Base-by-base conservation (phyloP, 2,329 filamentous ascomycete species). In the Claviceps sorghi region DNA sequence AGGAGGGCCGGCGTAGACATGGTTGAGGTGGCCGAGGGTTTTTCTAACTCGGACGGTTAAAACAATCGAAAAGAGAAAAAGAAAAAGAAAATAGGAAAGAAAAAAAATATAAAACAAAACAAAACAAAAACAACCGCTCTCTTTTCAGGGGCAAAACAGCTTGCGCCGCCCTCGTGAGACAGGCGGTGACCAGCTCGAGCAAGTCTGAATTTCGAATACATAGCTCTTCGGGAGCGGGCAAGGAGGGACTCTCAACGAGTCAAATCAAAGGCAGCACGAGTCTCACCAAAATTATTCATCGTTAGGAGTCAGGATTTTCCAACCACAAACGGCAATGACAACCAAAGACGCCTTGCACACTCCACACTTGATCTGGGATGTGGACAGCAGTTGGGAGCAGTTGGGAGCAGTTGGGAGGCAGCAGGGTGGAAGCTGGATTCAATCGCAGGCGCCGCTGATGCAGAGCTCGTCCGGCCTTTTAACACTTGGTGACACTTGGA, bases 1-100 rank as follows among this genome's bases (percentile, higher is more conserved):
- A 76, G 74, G 36, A 73, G 67, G 8, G 62, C 62, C 38, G 55
- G 55, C 7, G 59, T 61, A 4, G 62, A 49, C 48, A 49, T 51
- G 26, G 10, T 32, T 45, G 38, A 44, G 9, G 29, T 30, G 29
- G 38, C 19, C 4, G n/a, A 15, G 17, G 26, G 38, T 10, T 19
- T n/a, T 9, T 48, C 30, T 44, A 17, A 21, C 4, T 48, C 21
- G 11, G 6, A n/a, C 32, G 21, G 30, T 43, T 26, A 48, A 15
- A 17, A 41, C 1, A 8, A 29, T 29, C 21, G 10, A 45, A n/a
- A 22, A 11, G n/a, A 42, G 15, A 40, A 40, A 6, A 40, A 7
- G 17, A 4, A 17, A 26, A 26, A 3, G 26, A 26, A 26, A 26
- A 26, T 3, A 3, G 26, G 26, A 26, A 3, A 26, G 5, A 3